Base-by-base conservation (phyloP, 2,329 filamentous ascomycete genomes). In the Chrysoporthe puriensis region DNA sequence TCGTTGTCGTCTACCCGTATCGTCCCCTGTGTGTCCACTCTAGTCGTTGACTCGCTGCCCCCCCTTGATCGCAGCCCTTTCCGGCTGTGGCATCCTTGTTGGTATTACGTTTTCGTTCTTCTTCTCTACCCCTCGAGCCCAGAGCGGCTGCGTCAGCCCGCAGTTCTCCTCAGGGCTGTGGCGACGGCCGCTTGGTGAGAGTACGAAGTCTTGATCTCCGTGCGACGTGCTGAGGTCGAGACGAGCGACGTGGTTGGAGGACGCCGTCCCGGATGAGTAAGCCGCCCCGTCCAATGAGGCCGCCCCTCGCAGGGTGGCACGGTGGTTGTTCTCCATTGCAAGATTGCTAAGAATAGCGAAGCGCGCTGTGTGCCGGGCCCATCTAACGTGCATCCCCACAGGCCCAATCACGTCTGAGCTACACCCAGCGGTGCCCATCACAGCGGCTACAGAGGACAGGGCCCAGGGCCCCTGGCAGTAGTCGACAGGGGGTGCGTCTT, bases 341-440 rank as follows among this genome's bases (percentile, higher is more conserved):
- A 54, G 50, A 46, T 21, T 64, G 64, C 68, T 69, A 69, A 69
- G 66, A 69, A 69, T 67, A 69, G 65, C 58, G 61, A 69, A 65
- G 68, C 68, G 68, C 68, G 68, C 68, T 67, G 64, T 62, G 64
- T 67, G 68, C 64, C 63, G 34, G 68, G 67, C 40, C 67, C 46
- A 61, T 58, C 40, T 63, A 69, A 61, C 42, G 62, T 67, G 52
- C 64, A 67, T 42, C 34, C 62, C 34, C 48, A 48, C 40, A 50
- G 32, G 64, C 42, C 68, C 68, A 69, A 69, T 69, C 64, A 67
- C 32, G 64, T 16, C n/a, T 36, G 34, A 13, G 48, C 8, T 43
- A 48, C 40, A 63, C 60, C 58, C 64, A 42, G 59, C 46, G 44
- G 56, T 69, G 64, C 46, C 68, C 68, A 64, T 64, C 68, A 62